Percentiles rank a stretch among this genome's conserved stretches.
phyloP scores from a whole-genome alignment of 2,329 filamentous ascomycete species.

The Fusarium protoensiforme region DNA sequence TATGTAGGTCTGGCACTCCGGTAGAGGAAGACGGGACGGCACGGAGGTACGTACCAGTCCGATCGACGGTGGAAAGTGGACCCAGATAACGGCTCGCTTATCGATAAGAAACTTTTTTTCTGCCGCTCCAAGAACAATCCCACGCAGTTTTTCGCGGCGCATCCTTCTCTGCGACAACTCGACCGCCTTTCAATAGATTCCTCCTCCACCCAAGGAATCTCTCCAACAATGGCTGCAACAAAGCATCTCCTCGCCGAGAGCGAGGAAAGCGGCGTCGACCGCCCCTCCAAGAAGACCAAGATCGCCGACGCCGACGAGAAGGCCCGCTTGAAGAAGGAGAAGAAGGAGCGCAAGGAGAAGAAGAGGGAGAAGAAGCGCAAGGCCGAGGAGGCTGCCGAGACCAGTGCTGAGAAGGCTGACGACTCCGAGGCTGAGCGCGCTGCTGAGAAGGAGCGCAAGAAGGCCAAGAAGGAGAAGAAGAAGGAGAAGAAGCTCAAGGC shows the following conservation, averaged over 20 bases:
- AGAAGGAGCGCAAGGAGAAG: constrained; percentile 53
- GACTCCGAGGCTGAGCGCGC: constrained; percentile 45
- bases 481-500: constrained; percentile 40
- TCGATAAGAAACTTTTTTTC: constrained; percentile 49
- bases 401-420: constrained; percentile 45
- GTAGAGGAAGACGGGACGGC: not conserved
- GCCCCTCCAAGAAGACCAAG: constrained; percentile 56
- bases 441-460: constrained; percentile 50
- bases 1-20: not conserved
- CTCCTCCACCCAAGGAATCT: not conserved
- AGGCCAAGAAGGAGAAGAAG: constrained; percentile 45
- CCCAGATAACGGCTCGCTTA: constrained; percentile 29
- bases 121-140: constrained; percentile 32
- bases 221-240: constrained; percentile 52
- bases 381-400: constrained; percentile 36
- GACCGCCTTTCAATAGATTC: constrained; percentile 17
- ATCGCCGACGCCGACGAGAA: constrained; percentile 46
- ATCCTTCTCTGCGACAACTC: constrained; percentile 31
- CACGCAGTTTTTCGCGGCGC: constrained; percentile 34
- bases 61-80: constrained; percentile 17
- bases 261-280: constrained; percentile 44
- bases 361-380: constrained; percentile 55
- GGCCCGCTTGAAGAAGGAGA: constrained; percentile 53
- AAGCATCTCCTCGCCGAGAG: constrained; percentile 53
- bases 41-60: constrained; percentile 16